Conservation (phyloP, 306 rosid genomes). For the Cucurbita moschata region DNA sequence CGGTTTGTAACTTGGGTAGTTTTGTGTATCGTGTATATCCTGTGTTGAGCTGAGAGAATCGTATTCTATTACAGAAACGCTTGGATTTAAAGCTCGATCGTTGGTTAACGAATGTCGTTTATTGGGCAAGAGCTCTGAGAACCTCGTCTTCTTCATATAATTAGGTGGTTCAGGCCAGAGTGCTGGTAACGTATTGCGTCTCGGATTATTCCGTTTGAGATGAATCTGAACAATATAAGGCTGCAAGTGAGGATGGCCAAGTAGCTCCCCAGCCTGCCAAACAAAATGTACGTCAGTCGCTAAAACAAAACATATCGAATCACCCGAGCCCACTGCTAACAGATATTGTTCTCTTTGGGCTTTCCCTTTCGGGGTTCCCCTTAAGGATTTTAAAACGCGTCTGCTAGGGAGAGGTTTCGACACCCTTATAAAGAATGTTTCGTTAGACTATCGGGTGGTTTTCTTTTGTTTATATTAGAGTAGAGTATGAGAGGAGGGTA, state of each 20-base stretch:
- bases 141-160: slow-evolving; percentile 59
- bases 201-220: slow-evolving; percentile 68
- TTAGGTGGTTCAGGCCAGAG: slow-evolving; percentile 43
- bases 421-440: too few species aligned
- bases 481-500: slow-evolving; percentile 16
- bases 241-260: slow-evolving; percentile 70
- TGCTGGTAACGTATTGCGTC: slow-evolving; percentile 40
- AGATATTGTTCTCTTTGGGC: too few species aligned
- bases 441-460: not conserved
- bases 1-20: slow-evolving; percentile 29
- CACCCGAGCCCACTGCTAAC: too few species aligned
- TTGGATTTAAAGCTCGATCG: slow-evolving; percentile 69
- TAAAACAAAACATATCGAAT: not conserved
- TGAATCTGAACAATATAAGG: slow-evolving; percentile 65
- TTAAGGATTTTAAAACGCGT: too few species aligned
- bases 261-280: slow-evolving; percentile 83
- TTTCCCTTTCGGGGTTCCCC: too few species aligned
- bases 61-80: slow-evolving; percentile 63
- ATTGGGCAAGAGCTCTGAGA: slow-evolving; percentile 39
- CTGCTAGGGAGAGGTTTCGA: too few species aligned
- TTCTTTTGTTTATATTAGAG: not conserved
- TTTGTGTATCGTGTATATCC: slow-evolving; percentile 50
- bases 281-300: not conserved
- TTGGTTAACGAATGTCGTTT: slow-evolving; percentile 47
- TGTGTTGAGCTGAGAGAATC: slow-evolving; percentile 56